Evolutionary conservation across 202 grass and related monocot species (phyloP), one percentile per base, ranked within the genome.

Genomic region (Alloteropsis angusta): DNA sequence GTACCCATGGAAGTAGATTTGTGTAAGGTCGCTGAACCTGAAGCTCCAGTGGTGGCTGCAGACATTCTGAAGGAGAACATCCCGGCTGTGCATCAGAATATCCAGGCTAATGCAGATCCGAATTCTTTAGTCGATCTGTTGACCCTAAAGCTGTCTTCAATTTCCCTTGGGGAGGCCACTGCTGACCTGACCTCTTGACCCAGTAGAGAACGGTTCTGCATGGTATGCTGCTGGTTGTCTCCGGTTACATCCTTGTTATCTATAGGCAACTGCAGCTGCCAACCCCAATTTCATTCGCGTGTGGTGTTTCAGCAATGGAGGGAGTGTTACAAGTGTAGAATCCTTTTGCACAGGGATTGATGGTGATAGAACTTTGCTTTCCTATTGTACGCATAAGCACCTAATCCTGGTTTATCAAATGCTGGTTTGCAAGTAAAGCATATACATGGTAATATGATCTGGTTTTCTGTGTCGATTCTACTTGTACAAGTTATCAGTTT

Each of bases 1-100:
- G 65, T 71, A 39, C 63, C 37, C 68, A 47, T 68, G 14, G 55
- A 80, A n/a, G 8, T 13, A 4, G 53, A 81, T 37, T n/a, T n/a
- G n/a, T n/a, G n/a, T n/a, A n/a, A n/a, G n/a, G n/a, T 65, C 0
- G 4, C 15, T 0, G 37, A 88, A 55, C 38, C 30, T 57, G 76
- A 76, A 49, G 26, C 1, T 10, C 5, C 4, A 10, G 67, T 70
- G 55, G 55, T 70, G 12, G 9, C 7, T 2, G 19, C 9, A 19
- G 76, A 88, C 46, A 55, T 41, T 9, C 30, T 37, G 18, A 88
- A 88, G 46, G 86, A 88, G 47, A 88, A 88, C 49, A 77, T 72
- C 52, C 61, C 69, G 1, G 21, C 13, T 5, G 11, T 55, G 42
- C 82, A 88, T 23, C 47, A 63, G n/a, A 88, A 76, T 35, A 56